Conservation (phyloP, 805 yeast species). For the Kodamaea laetipori region DNA sequence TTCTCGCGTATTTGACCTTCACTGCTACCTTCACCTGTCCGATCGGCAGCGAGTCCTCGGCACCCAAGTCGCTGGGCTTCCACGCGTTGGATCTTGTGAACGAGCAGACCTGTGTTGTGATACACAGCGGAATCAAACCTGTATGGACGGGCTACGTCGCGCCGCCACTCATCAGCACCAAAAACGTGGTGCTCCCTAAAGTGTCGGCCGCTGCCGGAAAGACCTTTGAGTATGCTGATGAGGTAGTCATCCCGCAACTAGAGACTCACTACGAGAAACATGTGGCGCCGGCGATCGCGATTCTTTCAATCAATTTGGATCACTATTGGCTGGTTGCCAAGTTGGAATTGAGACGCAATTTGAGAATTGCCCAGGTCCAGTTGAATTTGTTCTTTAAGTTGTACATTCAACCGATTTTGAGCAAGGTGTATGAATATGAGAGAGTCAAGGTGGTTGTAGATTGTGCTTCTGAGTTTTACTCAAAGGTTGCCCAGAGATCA, state of each 20-base stretch:
- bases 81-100: constrained; percentile 9
- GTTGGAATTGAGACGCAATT: not conserved
- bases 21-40: constrained; percentile 13
- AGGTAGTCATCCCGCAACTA: constrained; percentile 1
- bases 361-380: not conserved
- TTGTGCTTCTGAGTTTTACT: not conserved
- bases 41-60: not conserved
- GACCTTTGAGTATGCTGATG: constrained; percentile 1
- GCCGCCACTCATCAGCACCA: not conserved
- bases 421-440: constrained; percentile 1
- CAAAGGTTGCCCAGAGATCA: not conserved
- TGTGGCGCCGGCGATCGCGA: constrained; percentile 7
- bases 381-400: not conserved
- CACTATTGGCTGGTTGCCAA: not conserved
- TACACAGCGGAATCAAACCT: constrained; percentile 12
- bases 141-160: constrained; percentile 5
- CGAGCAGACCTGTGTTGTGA: constrained; percentile 13
- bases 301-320: constrained; percentile 1
- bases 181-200: not conserved
- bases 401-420: constrained; percentile 1
- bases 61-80: constrained; percentile 3
- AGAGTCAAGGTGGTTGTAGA: constrained; percentile 4
- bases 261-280: not conserved
- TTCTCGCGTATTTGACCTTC: constrained; percentile 10
- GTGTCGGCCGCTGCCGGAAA: not conserved